phyloP scores from a whole-genome alignment of 768 basidiomycete species.

The Suillus luteus region DNA sequence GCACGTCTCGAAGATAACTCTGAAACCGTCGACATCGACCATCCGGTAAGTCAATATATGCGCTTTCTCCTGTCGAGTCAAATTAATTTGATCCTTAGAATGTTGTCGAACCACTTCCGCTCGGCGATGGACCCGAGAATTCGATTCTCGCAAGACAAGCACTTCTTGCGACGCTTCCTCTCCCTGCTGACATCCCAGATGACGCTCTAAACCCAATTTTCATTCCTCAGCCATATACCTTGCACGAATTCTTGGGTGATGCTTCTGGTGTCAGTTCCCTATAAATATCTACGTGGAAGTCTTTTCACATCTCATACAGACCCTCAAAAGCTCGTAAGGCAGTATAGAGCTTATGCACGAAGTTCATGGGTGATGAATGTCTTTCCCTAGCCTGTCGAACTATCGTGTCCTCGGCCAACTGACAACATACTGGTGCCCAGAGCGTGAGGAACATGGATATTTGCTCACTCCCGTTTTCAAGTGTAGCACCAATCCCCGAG shows the following conservation, averaged over 20 bases:
- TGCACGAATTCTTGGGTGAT: conserved; percentile 70
- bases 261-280: conserved; percentile 52
- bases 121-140: conserved; percentile 32
- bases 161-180: conserved; percentile 58
- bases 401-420: conserved; percentile 67
- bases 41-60: conserved; percentile 27
- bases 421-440: conserved; percentile 79
- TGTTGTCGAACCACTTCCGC: not conserved
- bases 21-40: conserved; percentile 10
- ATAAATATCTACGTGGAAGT: not conserved
- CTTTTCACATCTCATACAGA: conserved; percentile 34
- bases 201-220: conserved; percentile 69
- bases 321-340: conserved; percentile 58
- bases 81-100: not conserved
- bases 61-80: not conserved
- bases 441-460: conserved; percentile 82
- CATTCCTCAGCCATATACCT: conserved; percentile 61
- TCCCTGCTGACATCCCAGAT: conserved; percentile 64
- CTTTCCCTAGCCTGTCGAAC: conserved; percentile 52
- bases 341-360: conserved; percentile 1
- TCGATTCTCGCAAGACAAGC: conserved; percentile 56
- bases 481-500: conserved; percentile 78
- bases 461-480: conserved; percentile 73
- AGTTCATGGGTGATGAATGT: conserved; percentile 8
- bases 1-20: not conserved